Evolutionary conservation across 768 basidiomycete genomes (phyloP).

Genomic region (Hygrocybe punicea): DNA sequence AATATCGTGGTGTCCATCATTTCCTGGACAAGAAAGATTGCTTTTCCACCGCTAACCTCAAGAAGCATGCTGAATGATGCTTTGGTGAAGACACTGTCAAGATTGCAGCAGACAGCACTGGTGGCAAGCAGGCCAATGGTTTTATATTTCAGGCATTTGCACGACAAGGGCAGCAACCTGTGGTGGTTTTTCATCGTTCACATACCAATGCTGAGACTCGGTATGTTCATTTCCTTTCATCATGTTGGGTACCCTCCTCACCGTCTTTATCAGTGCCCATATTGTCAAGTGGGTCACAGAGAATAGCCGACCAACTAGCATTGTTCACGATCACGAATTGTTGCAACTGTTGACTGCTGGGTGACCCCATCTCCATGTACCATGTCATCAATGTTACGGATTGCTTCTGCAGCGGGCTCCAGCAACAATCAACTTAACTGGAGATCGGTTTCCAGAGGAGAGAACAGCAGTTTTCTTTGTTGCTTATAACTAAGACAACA

Average conservation of each 20-base stretch:
- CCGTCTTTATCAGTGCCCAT: slow-evolving; percentile 17
- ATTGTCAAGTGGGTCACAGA: slow-evolving; percentile 23
- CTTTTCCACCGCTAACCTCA: slow-evolving; percentile 27
- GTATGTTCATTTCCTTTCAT: not conserved
- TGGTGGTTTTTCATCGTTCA: slow-evolving; percentile 26
- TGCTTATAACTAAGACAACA: too few species aligned
- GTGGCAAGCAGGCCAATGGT: slow-evolving; percentile 21
- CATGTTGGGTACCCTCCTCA: too few species aligned
- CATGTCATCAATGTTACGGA: too few species aligned
- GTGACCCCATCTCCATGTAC: slow-evolving; percentile 32
- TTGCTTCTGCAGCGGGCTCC: too few species aligned
- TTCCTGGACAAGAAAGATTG: slow-evolving; percentile 24
- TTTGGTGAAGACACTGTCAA: slow-evolving; percentile 9
- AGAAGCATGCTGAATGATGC: slow-evolving; percentile 25
- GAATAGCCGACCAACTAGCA: slow-evolving; percentile 27
- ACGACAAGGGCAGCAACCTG: slow-evolving; percentile 25
- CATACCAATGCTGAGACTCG: slow-evolving; percentile 15
- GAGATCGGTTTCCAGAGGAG: too few species aligned
- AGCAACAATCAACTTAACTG: too few species aligned
- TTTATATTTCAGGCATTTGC: slow-evolving; percentile 19
- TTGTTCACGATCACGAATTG: slow-evolving; percentile 33
- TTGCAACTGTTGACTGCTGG: slow-evolving; percentile 32
- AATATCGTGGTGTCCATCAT: not conserved
- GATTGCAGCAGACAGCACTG: not conserved
- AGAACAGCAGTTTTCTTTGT: too few species aligned